Conservation (phyloP, 108 stramenopile species). For the Epithemia pelagica region DNA sequence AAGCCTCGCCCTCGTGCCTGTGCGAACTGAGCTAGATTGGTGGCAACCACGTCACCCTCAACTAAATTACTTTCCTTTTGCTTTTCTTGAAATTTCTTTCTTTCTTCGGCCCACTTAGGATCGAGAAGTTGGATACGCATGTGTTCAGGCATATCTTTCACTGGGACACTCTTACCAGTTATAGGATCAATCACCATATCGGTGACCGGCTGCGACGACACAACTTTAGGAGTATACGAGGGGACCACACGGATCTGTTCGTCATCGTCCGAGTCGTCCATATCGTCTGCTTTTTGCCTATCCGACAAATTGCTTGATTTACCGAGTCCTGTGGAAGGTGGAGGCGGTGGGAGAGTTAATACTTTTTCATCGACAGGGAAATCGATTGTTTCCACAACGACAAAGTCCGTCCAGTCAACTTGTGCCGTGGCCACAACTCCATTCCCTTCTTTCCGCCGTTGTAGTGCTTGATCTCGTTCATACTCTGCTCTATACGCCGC, state of each 20-base stretch:
- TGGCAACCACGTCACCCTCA: constrained; percentile 85
- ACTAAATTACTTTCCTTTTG: constrained; percentile 92
- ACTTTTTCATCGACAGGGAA: constrained; percentile 83
- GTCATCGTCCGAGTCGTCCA: constrained; percentile 79
- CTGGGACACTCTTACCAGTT: constrained; percentile 81
- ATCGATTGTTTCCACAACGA: constrained; percentile 97
- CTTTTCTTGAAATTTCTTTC: constrained; percentile 80
- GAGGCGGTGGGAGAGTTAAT: constrained; percentile 52
- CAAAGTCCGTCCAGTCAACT: constrained; percentile 99
- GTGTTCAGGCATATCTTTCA: constrained; percentile 88
- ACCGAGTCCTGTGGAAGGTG: constrained; percentile 25
- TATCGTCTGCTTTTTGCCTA: constrained; percentile 23
- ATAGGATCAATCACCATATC: constrained; percentile 87
- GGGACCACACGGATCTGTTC: constrained; percentile 83
- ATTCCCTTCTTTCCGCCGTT: constrained; percentile 25
- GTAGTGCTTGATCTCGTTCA: constrained; percentile 73
- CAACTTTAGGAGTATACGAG: constrained; percentile 87
- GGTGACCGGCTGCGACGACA: constrained; percentile 50
- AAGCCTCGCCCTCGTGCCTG: constrained; percentile 18
- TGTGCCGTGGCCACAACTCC: constrained; percentile 50
- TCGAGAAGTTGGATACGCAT: constrained; percentile 97
- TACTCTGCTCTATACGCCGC: constrained; percentile 78
- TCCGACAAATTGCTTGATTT: constrained; percentile 10
- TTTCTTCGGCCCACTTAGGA: constrained; percentile 93
- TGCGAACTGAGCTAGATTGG: constrained; percentile 64